Conservation (phyloP, 2,329 filamentous ascomycete genomes). For the Teratosphaeria nubilosa region DNA sequence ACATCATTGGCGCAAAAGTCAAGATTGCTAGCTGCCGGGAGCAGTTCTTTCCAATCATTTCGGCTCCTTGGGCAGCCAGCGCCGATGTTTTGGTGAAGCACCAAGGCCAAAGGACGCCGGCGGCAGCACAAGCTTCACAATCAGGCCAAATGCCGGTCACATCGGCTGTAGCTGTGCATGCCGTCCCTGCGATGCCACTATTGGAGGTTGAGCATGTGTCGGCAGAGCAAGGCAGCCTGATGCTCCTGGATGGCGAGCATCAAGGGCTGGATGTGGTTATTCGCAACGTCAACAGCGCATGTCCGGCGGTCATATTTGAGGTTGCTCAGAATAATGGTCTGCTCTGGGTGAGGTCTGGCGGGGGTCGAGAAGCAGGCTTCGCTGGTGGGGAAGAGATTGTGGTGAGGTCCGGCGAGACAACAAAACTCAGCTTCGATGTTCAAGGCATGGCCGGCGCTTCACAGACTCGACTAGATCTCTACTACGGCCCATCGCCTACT, state of each 20-base stretch:
- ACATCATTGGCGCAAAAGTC: conserved; percentile 66
- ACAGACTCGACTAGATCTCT: conserved; percentile 67
- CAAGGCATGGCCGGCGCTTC: conserved; percentile 78
- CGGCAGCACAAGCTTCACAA: neutral
- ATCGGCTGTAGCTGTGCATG: conserved; percentile 36
- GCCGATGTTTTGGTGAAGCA: conserved; percentile 62
- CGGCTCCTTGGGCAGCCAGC: conserved; percentile 62
- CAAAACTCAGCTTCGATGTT: conserved; percentile 72
- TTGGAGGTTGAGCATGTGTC: conserved; percentile 66
- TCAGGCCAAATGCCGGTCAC: conserved; percentile 2
- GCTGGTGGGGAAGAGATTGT: neutral
- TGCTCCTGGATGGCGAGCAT: conserved; percentile 85
- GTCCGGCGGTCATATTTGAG: neutral
- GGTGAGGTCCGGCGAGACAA: conserved; percentile 45
- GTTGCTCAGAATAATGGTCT: neutral
- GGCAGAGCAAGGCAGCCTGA: conserved; percentile 58
- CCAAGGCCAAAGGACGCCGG: conserved; percentile 7
- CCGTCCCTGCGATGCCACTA: conserved; percentile 70
- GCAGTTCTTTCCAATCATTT: conserved; percentile 75
- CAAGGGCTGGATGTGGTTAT: conserved; percentile 69
- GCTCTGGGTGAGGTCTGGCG: conserved; percentile 38
- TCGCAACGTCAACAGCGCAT: conserved; percentile 45
- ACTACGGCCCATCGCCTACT: conserved; percentile 44
- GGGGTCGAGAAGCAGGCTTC: neutral
- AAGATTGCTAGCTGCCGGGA: conserved; percentile 74